phyloP scores from a whole-genome alignment of 257 asterid genomes.

The Orobanche coerulescens region DNA sequence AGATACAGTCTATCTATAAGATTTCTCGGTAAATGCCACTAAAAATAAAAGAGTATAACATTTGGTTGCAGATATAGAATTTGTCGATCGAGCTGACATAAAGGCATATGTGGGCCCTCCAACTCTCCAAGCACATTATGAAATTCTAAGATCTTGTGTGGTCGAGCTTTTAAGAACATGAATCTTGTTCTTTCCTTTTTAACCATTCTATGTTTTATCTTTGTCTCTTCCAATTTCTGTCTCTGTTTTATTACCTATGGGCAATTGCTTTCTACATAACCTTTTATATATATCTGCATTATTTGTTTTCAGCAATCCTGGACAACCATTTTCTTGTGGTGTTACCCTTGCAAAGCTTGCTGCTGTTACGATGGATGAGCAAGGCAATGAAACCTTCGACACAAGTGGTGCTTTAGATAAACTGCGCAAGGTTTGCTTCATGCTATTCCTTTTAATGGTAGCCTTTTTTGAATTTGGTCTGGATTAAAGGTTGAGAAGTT shows the following conservation, averaged over 20 bases:
- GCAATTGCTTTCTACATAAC: conserved; percentile 18
- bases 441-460: conserved; percentile 17
- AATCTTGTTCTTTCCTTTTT: conserved; percentile 5
- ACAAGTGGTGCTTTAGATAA: conserved; percentile 98
- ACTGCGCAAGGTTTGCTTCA: conserved; percentile 72
- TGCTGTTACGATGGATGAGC: conserved; percentile 97
- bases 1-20: no score
- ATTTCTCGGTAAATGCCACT: no score
- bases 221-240: not conserved
- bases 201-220: conserved; percentile 16
- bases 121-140: no score
- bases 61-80: no score
- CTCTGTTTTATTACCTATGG: not conserved
- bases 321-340: conserved; percentile 91
- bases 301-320: conserved; percentile 63
- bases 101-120: no score
- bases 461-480: conserved; percentile 9
- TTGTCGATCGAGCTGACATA: no score
- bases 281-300: conserved; percentile 3
- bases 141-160: no score
- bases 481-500: conserved; percentile 3
- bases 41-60: no score
- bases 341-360: conserved; percentile 95
- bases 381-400: conserved; percentile 96
- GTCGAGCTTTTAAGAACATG: no score